Evolutionary conservation across 2,329 filamentous ascomycete genomes (phyloP).

Genomic region (Tolypocladium capitatum): DNA sequence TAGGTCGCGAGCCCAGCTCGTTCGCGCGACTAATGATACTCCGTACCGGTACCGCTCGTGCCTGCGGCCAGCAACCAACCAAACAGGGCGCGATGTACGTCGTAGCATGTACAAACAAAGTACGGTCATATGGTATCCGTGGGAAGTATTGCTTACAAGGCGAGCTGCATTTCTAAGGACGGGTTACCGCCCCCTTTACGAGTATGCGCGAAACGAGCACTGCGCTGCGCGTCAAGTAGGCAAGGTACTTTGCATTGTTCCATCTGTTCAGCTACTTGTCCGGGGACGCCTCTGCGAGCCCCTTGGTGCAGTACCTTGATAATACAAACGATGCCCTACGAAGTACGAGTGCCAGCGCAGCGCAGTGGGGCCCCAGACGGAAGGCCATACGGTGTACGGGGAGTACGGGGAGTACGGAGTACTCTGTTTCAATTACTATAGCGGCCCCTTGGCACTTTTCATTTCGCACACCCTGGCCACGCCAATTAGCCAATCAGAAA

Average conservation of each 20-base stretch:
- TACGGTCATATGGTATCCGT: no score
- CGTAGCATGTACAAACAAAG: background rate
- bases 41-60: background rate
- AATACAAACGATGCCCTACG: no score
- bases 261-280: background rate
- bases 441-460: no score
- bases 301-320: background rate
- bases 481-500: no score
- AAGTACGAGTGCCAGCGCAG: no score
- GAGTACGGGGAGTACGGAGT: no score
- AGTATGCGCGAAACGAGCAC: background rate
- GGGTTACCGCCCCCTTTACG: background rate
- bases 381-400: no score
- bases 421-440: no score
- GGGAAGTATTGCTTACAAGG: no score
- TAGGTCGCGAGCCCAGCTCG: background rate
- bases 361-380: background rate
- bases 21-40: background rate
- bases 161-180: no score
- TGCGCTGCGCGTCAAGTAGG: background rate
- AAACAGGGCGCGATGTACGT: background rate
- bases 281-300: background rate
- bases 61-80: background rate
- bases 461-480: no score
- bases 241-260: background rate